Conservation (phyloP, 2,329 filamentous ascomycete genomes). For the Helotiales sp. region DNA sequence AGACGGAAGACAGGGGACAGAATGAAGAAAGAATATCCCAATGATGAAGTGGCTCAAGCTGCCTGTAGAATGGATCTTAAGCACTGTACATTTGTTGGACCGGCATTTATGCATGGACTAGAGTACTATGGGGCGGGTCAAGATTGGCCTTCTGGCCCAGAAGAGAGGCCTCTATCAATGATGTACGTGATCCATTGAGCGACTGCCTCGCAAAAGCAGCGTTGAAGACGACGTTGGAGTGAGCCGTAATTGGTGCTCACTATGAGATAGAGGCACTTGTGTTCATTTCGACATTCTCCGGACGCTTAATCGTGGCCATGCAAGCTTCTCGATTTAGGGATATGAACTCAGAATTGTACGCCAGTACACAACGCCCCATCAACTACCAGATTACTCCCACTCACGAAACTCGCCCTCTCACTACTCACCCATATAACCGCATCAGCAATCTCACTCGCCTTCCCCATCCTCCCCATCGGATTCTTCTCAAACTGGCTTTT, state of each 20-base stretch:
- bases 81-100: neutral
- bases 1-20: neutral
- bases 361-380: constrained; percentile 16
- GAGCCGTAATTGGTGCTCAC: no score
- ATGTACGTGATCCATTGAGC: no score
- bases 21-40: neutral
- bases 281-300: no score
- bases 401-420: constrained; percentile 11
- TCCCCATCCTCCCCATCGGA: constrained; percentile 14
- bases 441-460: constrained; percentile 15
- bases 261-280: no score
- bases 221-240: no score
- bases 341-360: constrained; percentile 15
- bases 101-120: neutral
- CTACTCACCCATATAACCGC: constrained; percentile 14
- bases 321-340: no score
- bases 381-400: constrained; percentile 13
- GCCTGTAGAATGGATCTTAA: neutral
- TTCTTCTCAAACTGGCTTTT: constrained; percentile 21
- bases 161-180: no score
- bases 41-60: neutral
- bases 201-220: no score
- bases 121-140: neutral
- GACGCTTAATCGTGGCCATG: no score
- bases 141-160: no score